These are phyloP conservation scores for Volvox africanus DNA, from an alignment of 139 green algal genomes.

Conservation along the genomic window DNA sequence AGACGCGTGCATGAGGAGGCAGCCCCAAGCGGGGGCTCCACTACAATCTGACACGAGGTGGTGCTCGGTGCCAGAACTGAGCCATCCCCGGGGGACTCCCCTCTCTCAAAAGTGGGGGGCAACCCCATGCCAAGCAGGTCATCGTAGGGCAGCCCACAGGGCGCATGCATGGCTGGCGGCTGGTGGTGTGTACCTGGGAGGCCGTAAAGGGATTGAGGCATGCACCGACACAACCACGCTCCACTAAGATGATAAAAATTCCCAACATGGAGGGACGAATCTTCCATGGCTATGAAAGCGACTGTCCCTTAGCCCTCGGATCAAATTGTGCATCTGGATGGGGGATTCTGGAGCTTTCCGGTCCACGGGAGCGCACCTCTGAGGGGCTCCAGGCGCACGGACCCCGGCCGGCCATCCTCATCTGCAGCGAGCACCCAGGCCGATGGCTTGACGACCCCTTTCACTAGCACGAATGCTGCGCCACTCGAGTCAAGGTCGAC, in stretches of 20 bases:
- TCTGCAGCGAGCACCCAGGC: slow-evolving; percentile 4
- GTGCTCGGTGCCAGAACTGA: neutral
- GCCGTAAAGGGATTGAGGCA: neutral
- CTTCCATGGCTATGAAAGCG: no score
- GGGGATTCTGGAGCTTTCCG: no score
- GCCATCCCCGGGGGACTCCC: neutral
- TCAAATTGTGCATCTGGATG: no score
- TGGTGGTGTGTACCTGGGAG: neutral
- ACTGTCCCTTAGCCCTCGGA: no score
- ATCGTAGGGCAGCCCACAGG: neutral
- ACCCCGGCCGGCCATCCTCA: neutral
- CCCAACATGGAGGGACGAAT: no score
- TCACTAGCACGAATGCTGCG: neutral
- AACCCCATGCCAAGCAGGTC: neutral
- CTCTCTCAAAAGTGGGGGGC: neutral
- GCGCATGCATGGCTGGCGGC: neutral
- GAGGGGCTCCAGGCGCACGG: neutral
- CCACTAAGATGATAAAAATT: no score
- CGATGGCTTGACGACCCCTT: neutral
- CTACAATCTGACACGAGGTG: neutral
- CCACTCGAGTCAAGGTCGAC: neutral
- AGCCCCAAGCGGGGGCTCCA: neutral
- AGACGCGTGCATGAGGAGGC: neutral
- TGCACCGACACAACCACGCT: no score
- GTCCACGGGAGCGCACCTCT: neutral